These are phyloP conservation scores for Melanomma pulvis-pyrius DNA, from an alignment of 495 filamentous ascomycete species.

Conservation along the genomic window DNA sequence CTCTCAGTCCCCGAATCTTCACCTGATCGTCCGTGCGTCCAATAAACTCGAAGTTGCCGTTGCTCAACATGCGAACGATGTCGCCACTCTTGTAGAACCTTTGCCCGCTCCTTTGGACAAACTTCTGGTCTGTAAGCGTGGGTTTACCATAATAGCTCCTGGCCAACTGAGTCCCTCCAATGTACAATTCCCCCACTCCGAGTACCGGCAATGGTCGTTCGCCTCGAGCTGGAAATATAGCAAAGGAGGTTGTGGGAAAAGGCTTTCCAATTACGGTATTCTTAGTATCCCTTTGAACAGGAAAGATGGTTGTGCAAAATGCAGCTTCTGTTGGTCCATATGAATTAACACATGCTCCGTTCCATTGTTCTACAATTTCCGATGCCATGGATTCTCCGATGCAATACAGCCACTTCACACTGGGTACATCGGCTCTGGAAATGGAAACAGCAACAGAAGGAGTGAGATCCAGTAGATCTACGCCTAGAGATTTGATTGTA, in stretches of 20 bases:
- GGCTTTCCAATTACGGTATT: constrained; percentile 36
- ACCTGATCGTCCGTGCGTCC: constrained; percentile 40
- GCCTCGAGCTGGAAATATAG: constrained; percentile 25
- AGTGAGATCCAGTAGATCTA: constrained; percentile 47
- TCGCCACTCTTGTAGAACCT: constrained; percentile 41
- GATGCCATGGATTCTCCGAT: constrained; percentile 42
- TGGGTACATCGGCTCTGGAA: constrained; percentile 37
- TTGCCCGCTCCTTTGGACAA: constrained; percentile 30
- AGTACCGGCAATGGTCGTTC: constrained; percentile 29
- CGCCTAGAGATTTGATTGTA: constrained; percentile 40
- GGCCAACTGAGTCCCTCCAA: constrained; percentile 40
- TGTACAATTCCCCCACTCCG: constrained; percentile 40
- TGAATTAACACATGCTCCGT: constrained; percentile 37
- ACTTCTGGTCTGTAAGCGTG: constrained; percentile 26
- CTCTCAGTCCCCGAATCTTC: constrained; percentile 37
- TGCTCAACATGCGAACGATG: constrained; percentile 37
- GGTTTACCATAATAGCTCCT: constrained; percentile 26
- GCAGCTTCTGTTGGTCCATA: constrained; percentile 41
- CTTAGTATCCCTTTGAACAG: constrained; percentile 19
- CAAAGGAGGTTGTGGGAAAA: constrained; percentile 36
- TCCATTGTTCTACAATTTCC: constrained; percentile 33
- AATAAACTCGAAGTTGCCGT: constrained; percentile 38
- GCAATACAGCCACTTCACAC: constrained; percentile 47
- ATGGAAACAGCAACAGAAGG: constrained; percentile 48
- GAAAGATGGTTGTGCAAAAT: constrained; percentile 38